Evolutionary conservation across 371 early-diverging fungal genomes (phyloP).

Genomic region (Batkoa obscura): DNA sequence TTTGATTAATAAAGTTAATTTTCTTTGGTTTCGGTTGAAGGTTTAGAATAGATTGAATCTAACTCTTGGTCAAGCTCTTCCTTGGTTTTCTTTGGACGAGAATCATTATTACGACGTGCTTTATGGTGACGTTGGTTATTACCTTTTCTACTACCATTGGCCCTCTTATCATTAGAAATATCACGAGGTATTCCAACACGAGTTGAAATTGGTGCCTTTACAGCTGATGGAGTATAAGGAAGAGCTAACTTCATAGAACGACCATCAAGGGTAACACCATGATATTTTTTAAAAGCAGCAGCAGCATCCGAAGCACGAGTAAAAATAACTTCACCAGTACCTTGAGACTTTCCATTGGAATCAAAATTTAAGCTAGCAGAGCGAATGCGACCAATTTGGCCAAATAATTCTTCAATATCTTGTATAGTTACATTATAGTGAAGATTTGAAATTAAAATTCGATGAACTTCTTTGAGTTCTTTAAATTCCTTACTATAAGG

Average conservation of each 20-base stretch:
- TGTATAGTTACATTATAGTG: conserved; percentile 42
- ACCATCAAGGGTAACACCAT: conserved; percentile 47
- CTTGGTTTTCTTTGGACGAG: conserved; percentile 20
- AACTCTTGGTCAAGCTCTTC: conserved; percentile 55
- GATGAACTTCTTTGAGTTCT: conserved; percentile 26
- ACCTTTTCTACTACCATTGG: conserved; percentile 15
- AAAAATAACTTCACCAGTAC: conserved; percentile 48
- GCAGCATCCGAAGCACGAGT: conserved; percentile 28
- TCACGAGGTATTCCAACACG: not conserved
- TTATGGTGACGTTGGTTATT: no score
- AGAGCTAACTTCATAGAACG: conserved; percentile 55
- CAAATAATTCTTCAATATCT: conserved; percentile 32
- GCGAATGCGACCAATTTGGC: conserved; percentile 36
- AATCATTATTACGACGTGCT: conserved; percentile 13
- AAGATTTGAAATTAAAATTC: conserved; percentile 54
- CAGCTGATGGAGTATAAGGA: conserved; percentile 21
- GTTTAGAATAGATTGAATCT: no score
- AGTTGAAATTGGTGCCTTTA: not conserved
- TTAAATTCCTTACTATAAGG: no score
- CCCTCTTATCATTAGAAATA: not conserved
- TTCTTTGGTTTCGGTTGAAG: no score
- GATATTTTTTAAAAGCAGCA: conserved; percentile 36
- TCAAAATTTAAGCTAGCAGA: conserved; percentile 46
- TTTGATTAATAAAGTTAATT: no score
- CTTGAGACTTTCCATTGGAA: conserved; percentile 42